A percentile compares a stretch with the other conserved stretches of the same genome.
Conservation (phyloP, 495 filamentous ascomycete species). For the Xylaria venustula region DNA sequence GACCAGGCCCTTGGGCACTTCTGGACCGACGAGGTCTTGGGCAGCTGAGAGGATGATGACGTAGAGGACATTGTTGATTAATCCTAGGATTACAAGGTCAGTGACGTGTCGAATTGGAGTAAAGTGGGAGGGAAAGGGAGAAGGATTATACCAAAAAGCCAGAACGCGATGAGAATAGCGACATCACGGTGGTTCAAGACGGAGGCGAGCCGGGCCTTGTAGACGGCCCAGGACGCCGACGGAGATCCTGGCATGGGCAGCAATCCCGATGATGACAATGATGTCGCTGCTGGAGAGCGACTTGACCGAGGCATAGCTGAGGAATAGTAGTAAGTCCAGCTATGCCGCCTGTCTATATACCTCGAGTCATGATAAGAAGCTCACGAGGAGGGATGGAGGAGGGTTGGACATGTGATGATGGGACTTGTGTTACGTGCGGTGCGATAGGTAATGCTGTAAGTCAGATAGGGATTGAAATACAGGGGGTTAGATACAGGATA, state of each 20-base stretch:
- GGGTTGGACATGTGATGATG: too few relatives aligned
- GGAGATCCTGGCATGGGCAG: slow-evolving; percentile 72
- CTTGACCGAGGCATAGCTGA: slow-evolving; percentile 4
- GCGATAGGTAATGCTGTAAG: too few relatives aligned
- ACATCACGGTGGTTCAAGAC: slow-evolving; percentile 68
- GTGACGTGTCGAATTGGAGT: background rate
- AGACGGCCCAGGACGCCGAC: slow-evolving; percentile 70
- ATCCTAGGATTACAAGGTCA: slow-evolving; percentile 51
- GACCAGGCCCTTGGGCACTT: slow-evolving; percentile 83
- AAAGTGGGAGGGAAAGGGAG: background rate
- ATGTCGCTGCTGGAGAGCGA: slow-evolving; percentile 40
- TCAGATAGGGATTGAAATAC: too few relatives aligned
- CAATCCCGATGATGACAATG: slow-evolving; percentile 44
- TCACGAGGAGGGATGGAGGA: background rate
- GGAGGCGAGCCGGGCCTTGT: slow-evolving; percentile 60
- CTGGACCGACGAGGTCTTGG: slow-evolving; percentile 85
- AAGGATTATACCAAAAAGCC: slow-evolving; percentile 75
- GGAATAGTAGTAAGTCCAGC: background rate
- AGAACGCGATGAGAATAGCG: slow-evolving; percentile 78
- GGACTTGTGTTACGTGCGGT: too few relatives aligned
- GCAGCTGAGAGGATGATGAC: slow-evolving; percentile 96
- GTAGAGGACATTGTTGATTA: slow-evolving; percentile 98
- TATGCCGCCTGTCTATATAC: background rate
- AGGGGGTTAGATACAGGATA: too few relatives aligned
- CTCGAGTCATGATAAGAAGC: background rate